Evolutionary conservation across 768 basidiomycete genomes (phyloP), one percentile per base, ranked within the genome.

Genomic region (Collybia sordida): DNA sequence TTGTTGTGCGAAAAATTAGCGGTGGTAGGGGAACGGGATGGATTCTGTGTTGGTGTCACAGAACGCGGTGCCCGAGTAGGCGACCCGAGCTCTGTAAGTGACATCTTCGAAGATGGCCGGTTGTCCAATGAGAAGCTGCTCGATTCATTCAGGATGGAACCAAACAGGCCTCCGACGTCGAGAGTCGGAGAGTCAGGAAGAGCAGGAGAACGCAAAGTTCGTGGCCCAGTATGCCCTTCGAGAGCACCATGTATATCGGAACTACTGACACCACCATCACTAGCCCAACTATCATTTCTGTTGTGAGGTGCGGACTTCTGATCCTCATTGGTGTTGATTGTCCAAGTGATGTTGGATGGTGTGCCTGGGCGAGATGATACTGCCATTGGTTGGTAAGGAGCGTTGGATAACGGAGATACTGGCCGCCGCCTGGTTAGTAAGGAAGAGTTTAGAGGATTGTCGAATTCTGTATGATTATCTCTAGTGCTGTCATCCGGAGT

Each of bases 301-400:
- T 67, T 81, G 56, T 86, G 85, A 19, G 63, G 66, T 27, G 56
- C 22, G 55, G 55, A 21, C 54, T 68, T 62, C 45, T 64, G 54
- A 53, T 59, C 59, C 52, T 69, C 55, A 47, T 47, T 52, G 69
- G 64, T 59, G 63, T 54, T 68, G 19, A 71, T 49, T 45, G 75
- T 81, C 88, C 88, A 90, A n/a, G 81, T 79, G 45, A 89, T 77
- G 62, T 86, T 88, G 1, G 90, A 90, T 28, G 89, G 89, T 8
- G 79, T 81, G 23, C 70, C 67, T 25, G 85, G 85, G 24, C 83
- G 81, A 22, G 89, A 88, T 39, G 82, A 75, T 19, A 79, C 74
- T 6, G 77, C 58, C 70, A 86, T 72, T 5, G 83, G 76, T 64
- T 86, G 87, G 63, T 73, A 88, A 3, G 80, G 66, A 22, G 77